Base-by-base conservation (phyloP, 805 yeast species). In the Priceomyces fermenticarens region DNA sequence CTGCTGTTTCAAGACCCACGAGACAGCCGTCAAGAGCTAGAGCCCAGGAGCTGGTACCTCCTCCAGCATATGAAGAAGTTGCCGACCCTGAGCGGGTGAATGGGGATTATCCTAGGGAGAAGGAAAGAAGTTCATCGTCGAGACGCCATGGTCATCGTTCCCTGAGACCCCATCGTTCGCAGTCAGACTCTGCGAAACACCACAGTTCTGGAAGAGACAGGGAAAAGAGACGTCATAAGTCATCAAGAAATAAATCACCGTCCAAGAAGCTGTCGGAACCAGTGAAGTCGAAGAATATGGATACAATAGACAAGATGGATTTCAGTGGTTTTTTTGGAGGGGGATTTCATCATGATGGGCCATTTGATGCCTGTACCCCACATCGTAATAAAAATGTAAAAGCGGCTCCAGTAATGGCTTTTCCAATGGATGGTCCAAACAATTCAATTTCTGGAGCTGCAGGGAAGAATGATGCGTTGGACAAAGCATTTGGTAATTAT, bases 301-400 rank as follows among this genome's bases (percentile, higher is more conserved):
- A 91, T 57, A 88, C 95, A 3, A 93, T 93, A 52, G 99, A 93
- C 67, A 87, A 87, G 63, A 73, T 93, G 55, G 99, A 93, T 62
- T 99, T 91, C 35, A 90, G 97, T 10, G 97, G 96, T 1, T 75
- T 90, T 46, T 90, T 87, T 59, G 97, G 97, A 17, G 83, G 87
- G 36, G 88, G 95, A 2, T 93, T 93, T 75, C 99, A 93, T 63
- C 98, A 93, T 63, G 99, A 93, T 66, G 99, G 99, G 10, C 99
- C 99, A 11, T 93, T 93, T 60, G 99, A 93, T 61, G 99, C 99
- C 1, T 91, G 98, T 63, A 86, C 95, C 2, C 98, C 99, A 6
- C 96, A 88, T 62, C 81, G 98, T 61, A 93, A 93, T 65, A 86
- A 85, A 65, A 73, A 78, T 43, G 67, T 65, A 48, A 70, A 73